These are phyloP conservation scores for Acacia confusa DNA, from an alignment of 306 rosid species.

Conservation along the genomic window DNA sequence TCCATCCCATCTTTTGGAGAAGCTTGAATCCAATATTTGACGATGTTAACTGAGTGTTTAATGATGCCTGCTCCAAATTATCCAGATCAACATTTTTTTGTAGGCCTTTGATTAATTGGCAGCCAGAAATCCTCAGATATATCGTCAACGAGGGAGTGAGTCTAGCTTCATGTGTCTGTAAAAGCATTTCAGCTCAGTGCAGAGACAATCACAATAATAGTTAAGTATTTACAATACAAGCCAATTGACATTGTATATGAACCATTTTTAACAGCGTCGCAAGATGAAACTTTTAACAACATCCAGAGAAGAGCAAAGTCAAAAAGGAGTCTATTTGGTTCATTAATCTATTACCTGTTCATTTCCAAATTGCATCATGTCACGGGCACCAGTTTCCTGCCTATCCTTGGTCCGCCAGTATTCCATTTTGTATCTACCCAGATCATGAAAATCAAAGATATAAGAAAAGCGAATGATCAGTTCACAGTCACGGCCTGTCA, in stretches of 20 bases:
- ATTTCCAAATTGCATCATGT: constrained; percentile 41
- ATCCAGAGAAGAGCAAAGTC: background rate
- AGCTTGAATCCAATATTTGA: constrained; percentile 90
- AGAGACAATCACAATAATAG: background rate
- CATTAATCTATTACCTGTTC: constrained; percentile 49
- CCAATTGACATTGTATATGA: background rate
- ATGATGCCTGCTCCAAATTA: constrained; percentile 92
- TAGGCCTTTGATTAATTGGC: constrained; percentile 87
- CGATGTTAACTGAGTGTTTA: constrained; percentile 75
- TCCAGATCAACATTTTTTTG: constrained; percentile 92
- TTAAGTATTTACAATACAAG: constrained; percentile 6
- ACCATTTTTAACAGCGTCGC: background rate
- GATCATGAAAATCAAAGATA: background rate
- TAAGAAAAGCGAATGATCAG: too few species aligned
- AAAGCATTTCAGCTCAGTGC: constrained; percentile 16
- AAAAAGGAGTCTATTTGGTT: background rate
- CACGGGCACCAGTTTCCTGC: constrained; percentile 50
- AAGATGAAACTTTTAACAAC: background rate
- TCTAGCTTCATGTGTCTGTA: constrained; percentile 51
- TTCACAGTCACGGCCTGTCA: too few species aligned
- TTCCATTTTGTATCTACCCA: constrained; percentile 52
- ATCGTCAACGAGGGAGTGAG: constrained; percentile 57
- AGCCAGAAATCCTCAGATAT: constrained; percentile 68
- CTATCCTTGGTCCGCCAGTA: constrained; percentile 50
- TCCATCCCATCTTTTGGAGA: constrained; percentile 99